phyloP scores from a whole-genome alignment of 345 rosid species.

The Gossypium bickii region DNA sequence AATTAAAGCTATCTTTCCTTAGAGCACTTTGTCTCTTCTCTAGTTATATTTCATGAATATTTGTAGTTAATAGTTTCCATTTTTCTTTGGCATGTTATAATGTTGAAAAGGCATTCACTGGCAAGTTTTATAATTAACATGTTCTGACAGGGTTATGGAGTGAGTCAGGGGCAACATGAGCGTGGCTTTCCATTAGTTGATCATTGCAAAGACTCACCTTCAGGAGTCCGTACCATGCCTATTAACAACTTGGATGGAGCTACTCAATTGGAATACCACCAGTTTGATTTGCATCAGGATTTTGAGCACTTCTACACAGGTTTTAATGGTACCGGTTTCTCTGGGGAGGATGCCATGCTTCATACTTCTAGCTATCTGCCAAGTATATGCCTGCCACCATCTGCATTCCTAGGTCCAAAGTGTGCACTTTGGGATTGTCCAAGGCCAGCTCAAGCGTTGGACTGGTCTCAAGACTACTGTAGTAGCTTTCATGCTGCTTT shows the following conservation, averaged over 20 bases:
- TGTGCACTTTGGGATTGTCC: slow-evolving; percentile 99
- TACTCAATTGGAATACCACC: slow-evolving; percentile 53
- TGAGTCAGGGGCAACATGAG: slow-evolving; percentile 60
- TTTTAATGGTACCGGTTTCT: slow-evolving; percentile 29
- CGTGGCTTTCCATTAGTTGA: slow-evolving; percentile 44
- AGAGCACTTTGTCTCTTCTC: slow-evolving; percentile 3
- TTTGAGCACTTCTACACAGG: slow-evolving; percentile 54
- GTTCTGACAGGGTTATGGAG: slow-evolving; percentile 46
- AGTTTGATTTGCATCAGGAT: slow-evolving; percentile 63
- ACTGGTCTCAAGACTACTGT: slow-evolving; percentile 88
- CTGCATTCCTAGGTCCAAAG: slow-evolving; percentile 96
- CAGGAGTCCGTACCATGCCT: slow-evolving; percentile 29
- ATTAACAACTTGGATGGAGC: slow-evolving; percentile 44
- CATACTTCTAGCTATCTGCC: slow-evolving; percentile 57
- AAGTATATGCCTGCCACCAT: slow-evolving; percentile 71
- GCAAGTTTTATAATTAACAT: slow-evolving; percentile 8
- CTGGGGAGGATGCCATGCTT: slow-evolving; percentile 50
- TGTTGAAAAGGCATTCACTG: slow-evolving; percentile 14
- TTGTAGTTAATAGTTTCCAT: neutral
- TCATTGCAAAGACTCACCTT: slow-evolving; percentile 53
- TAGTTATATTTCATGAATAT: neutral
- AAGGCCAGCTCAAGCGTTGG: slow-evolving; percentile 89
- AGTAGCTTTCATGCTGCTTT: slow-evolving; percentile 85
- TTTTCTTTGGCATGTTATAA: slow-evolving; percentile 4
- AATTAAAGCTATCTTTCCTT: neutral